Percentiles rank a stretch among this genome's conserved stretches.
These are phyloP conservation scores for Starmerella apicola DNA, from an alignment of 805 yeast species.

Conservation along the genomic window DNA sequence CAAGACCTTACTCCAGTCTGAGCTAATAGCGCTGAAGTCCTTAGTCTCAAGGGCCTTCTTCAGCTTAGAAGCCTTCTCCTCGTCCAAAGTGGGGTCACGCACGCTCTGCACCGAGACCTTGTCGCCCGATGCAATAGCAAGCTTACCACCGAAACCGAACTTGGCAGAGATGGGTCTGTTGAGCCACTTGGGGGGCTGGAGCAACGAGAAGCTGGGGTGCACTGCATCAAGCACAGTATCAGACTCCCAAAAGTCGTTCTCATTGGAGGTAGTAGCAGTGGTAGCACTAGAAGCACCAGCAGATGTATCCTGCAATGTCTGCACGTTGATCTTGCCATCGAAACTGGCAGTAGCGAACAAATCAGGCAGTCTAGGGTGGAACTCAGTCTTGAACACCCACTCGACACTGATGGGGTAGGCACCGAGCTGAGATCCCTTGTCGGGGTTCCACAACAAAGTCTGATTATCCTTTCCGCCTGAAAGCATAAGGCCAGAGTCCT, in stretches of 20 bases:
- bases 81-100: constrained; percentile 19
- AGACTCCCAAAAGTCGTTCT: constrained; percentile 73
- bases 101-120: constrained; percentile 33
- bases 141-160: constrained; percentile 91
- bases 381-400: constrained; percentile 83
- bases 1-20: constrained; percentile 29
- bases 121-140: constrained; percentile 40
- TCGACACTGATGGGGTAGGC: constrained; percentile 85
- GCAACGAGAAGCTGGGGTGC: constrained; percentile 50
- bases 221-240: constrained; percentile 29
- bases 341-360: constrained; percentile 53
- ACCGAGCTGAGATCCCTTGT: constrained; percentile 56
- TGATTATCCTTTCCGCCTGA: constrained; percentile 91
- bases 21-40: constrained; percentile 24
- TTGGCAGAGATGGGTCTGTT: constrained; percentile 57
- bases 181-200: constrained; percentile 87
- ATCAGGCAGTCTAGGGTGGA: constrained; percentile 83
- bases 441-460: constrained; percentile 83
- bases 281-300: constrained; percentile 28
- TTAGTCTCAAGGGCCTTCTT: constrained; percentile 40
- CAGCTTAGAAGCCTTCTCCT: constrained; percentile 29
- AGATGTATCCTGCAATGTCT: constrained; percentile 72
- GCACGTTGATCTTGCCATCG: constrained; percentile 70
- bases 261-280: constrained; percentile 27
- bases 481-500: constrained; percentile 63